Evolutionary conservation across 345 rosid genomes (phyloP).

Genomic region (Ailanthus altissimus): DNA sequence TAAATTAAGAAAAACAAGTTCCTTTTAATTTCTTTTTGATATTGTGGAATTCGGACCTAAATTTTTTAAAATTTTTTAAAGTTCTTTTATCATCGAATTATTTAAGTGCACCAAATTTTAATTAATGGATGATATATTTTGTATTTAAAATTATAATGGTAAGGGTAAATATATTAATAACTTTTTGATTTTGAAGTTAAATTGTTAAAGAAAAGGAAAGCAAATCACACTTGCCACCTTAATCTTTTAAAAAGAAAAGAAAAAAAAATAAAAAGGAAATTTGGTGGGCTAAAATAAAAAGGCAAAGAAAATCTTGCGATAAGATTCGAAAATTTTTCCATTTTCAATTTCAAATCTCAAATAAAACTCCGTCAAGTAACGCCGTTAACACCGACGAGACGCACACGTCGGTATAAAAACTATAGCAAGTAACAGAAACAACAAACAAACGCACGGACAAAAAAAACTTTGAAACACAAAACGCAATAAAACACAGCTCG

Average conservation of each 20-base stretch:
- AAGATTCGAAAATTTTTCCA: conserved; percentile 16
- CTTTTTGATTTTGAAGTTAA: too few relatives aligned
- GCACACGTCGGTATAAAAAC: conserved; percentile 23
- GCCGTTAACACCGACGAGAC: conserved; percentile 64
- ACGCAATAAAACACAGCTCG: conserved; percentile 5
- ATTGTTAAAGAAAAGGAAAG: neutral
- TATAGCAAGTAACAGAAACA: conserved; percentile 34
- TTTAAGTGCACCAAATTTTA: too few relatives aligned
- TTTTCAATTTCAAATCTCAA: conserved; percentile 19
- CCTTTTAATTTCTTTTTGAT: too few relatives aligned
- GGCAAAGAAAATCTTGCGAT: neutral
- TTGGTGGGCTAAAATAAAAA: neutral
- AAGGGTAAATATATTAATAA: too few relatives aligned
- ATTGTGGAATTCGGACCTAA: too few relatives aligned
- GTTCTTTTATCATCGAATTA: too few relatives aligned
- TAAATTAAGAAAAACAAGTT: too few relatives aligned
- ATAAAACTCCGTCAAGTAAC: conserved; percentile 46
- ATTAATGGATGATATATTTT: too few relatives aligned
- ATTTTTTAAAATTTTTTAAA: too few relatives aligned
- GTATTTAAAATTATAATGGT: too few relatives aligned
- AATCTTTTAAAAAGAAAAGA: neutral
- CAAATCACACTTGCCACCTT: conserved; percentile 1
- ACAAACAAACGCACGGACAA: conserved; percentile 29
- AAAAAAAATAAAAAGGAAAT: neutral
- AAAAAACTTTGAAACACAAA: neutral